Evolutionary conservation across 169 alveolate species (phyloP), one percentile per base, ranked within the genome.

Genomic region (Theileria annulata): DNA sequence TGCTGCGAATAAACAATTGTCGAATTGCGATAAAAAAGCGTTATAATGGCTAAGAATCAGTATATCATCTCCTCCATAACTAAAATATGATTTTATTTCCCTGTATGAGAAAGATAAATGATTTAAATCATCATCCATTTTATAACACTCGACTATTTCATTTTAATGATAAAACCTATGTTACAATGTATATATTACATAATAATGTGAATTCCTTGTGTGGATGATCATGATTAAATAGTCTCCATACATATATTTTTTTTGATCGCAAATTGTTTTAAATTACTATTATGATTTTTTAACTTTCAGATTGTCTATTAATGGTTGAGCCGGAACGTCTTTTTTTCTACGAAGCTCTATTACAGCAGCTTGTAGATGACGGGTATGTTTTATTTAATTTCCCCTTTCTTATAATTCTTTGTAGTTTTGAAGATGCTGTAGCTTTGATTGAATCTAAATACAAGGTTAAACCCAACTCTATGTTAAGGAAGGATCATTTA

Each of bases 361-460:
- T 71, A 71, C 89, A 82, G 54, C 89, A 82, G 79, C 85, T 82
- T 15, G 86, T 72, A 12, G 89, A 82, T 42, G 89, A 82, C 56
- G 89, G 86, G 89, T 82, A 48, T 1, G 70, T 75, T 51, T 10
- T 49, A 19, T 21, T n/a, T 58, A 28, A 51, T 35, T 51, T 49
- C 30, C 21, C 1, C 6, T 17, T 2, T 30, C 3, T 25, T 17
- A 72, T 37, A 60, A n/a, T 56, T 27, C 8, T 63, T 25, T 60
- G 21, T 64, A 82, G 89, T 30, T 42, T 82, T 9, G 86, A 75
- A 15, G 89, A 82, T 4, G 89, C 80, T 13, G 82, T 67, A 10
- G 33, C 73, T 0, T 12, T 23, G 35, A 33, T 82, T 9, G 51
- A 75, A 73, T 23, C 68, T 71, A 33, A 74, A 42, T 42, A 72